Evolutionary conservation across 257 asterid species (phyloP).

Genomic region (Penstemon barbatus): DNA sequence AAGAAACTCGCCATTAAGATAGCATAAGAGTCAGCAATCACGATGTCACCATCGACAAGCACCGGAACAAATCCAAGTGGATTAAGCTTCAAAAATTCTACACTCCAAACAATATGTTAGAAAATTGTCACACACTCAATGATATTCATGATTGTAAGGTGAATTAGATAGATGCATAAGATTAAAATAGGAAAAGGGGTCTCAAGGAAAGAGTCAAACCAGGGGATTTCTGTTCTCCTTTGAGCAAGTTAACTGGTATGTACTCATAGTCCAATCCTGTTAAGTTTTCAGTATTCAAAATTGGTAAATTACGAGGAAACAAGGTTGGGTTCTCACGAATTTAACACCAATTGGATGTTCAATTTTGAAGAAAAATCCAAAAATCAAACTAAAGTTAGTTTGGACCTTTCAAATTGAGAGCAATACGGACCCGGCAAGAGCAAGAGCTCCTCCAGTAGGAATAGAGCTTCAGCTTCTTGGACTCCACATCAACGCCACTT

Average conservation of each 20-base stretch:
- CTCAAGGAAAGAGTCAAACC: conserved; percentile 39
- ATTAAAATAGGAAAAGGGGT: not conserved
- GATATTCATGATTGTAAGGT: not conserved
- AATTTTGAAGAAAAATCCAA: not conserved
- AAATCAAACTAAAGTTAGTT: not conserved
- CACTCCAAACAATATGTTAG: conserved; percentile 21
- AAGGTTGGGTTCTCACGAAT: not conserved
- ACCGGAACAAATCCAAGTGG: conserved; percentile 79
- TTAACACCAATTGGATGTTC: too few relatives aligned
- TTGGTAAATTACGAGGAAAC: conserved; percentile 7
- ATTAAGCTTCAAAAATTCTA: conserved; percentile 85
- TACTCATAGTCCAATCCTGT: conserved; percentile 76
- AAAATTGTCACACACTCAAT: conserved; percentile 8
- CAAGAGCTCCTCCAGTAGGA: conserved; percentile 86
- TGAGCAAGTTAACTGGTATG: conserved; percentile 66
- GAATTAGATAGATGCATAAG: not conserved
- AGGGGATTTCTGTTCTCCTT: conserved; percentile 70
- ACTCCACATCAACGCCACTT: conserved; percentile 32
- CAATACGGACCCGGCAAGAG: conserved; percentile 76
- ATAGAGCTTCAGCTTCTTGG: conserved; percentile 66
- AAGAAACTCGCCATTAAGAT: conserved; percentile 68
- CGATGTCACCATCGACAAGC: conserved; percentile 73
- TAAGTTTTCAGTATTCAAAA: not conserved
- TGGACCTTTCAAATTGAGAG: conserved; percentile 72
- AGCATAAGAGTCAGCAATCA: conserved; percentile 75